These are phyloP conservation scores for Aspergillus sergii DNA, from an alignment of 2,329 filamentous ascomycete species.

Conservation along the genomic window DNA sequence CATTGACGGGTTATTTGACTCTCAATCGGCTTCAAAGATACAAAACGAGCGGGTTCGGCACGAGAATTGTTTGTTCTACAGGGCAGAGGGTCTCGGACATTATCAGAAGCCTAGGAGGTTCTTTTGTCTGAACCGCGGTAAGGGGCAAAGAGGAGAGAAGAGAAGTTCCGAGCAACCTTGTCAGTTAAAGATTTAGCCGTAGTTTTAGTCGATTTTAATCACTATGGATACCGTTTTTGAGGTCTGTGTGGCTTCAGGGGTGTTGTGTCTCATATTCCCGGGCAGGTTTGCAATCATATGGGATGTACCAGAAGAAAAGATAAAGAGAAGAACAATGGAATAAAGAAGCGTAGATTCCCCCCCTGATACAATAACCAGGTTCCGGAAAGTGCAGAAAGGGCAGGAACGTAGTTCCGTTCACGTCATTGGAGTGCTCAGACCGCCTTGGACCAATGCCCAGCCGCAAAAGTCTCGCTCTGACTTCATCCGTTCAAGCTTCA, in stretches of 20 bases:
- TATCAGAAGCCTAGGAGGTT: conserved; percentile 10
- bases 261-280: background rate
- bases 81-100: background rate
- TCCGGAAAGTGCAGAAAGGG: too few species aligned
- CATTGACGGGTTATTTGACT: background rate
- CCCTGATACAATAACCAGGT: background rate
- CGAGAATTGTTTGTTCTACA: background rate
- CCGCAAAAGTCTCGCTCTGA: conserved; percentile 5
- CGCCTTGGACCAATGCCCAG: conserved; percentile 3
- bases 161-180: background rate
- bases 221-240: conserved; percentile 1
- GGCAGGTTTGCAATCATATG: background rate
- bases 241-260: background rate
- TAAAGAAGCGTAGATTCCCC: background rate
- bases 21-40: background rate
- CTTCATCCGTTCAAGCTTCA: conserved; percentile 15
- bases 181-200: background rate
- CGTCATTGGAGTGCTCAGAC: conserved; percentile 5
- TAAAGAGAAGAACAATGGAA: background rate
- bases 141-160: background rate
- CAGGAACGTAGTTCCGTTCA: background rate
- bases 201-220: background rate
- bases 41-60: background rate
- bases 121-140: conserved; percentile 12
- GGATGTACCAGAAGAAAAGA: background rate